Conservation (phyloP, 192 early-diverging fungal genomes). For the Bifiguratus adelaidae region DNA sequence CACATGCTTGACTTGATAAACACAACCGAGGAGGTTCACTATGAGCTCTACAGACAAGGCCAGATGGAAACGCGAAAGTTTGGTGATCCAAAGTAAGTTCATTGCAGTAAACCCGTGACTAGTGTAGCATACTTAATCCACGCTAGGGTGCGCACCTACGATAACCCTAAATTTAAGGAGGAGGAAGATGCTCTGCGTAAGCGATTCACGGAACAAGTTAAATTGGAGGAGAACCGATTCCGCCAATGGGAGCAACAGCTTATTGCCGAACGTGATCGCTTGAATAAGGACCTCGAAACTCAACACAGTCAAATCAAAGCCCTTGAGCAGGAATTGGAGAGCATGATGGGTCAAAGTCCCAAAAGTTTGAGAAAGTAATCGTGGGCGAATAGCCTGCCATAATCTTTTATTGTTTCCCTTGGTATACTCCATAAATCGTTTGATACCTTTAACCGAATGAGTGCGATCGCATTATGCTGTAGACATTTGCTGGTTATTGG, state of each 20-base stretch:
- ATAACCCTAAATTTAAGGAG: constrained; percentile 95
- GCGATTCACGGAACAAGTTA: constrained; percentile 97
- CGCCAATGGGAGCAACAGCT: constrained; percentile 96
- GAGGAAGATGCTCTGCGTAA: constrained; percentile 94
- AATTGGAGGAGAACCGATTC: constrained; percentile 95
- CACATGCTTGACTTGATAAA: constrained; percentile 96
- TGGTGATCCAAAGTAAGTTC: constrained; percentile 64
- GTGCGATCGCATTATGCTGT: no score
- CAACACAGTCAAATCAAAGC: constrained; percentile 91
- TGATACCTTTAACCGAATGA: no score
- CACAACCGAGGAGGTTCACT: constrained; percentile 91
- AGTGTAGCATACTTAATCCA: background rate
- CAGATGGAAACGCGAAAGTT: constrained; percentile 88
- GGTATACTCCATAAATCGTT: no score
- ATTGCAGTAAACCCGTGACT: background rate
- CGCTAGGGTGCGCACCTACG: constrained; percentile 56
- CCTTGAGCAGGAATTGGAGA: constrained; percentile 75
- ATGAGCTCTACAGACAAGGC: constrained; percentile 81
- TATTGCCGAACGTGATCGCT: constrained; percentile 94
- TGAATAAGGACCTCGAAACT: constrained; percentile 97
- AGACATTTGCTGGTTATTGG: no score
- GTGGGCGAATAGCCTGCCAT: no score
- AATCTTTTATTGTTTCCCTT: no score
- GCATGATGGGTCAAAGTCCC: no score
- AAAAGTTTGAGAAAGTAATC: no score